Percentiles rank a stretch among this genome's conserved stretches.
phyloP scores from a whole-genome alignment of 331 rosid species.

The Pyrus hybrid region DNA sequence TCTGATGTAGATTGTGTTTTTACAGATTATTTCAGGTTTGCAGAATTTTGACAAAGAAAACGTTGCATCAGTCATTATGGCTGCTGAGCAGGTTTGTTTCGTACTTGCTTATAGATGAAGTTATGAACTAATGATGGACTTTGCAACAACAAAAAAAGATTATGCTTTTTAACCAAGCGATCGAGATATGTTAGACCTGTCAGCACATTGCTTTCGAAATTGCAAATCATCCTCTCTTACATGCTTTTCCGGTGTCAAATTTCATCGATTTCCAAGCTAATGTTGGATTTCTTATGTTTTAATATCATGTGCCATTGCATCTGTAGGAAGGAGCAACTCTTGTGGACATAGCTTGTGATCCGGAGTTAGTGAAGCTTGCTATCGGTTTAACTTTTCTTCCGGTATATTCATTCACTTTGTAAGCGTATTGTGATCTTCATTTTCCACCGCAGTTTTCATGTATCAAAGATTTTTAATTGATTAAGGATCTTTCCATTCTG shows the following conservation, averaged over 20 bases:
- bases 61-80: constrained; percentile 74
- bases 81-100: constrained; percentile 67
- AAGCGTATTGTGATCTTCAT: not conserved
- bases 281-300: not conserved
- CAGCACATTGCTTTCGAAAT: not conserved
- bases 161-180: not conserved
- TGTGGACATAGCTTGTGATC: constrained; percentile 94
- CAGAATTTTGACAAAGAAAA: constrained; percentile 68
- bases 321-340: constrained; percentile 90
- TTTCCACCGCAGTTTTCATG: not conserved
- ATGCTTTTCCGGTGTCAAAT: not conserved
- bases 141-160: not conserved
- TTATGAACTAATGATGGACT: not conserved
- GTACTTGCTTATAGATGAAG: not conserved
- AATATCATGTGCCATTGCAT: not conserved
- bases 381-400: constrained; percentile 77
- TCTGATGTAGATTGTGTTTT: not conserved
- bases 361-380: constrained; percentile 85
- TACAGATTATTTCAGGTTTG: constrained; percentile 83
- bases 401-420: constrained; percentile 22
- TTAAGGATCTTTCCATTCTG: constrained; percentile 8
- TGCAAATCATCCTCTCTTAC: too few relatives aligned
- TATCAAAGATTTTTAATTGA: too few relatives aligned
- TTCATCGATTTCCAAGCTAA: not conserved
- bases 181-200: not conserved